Evolutionary conservation across 1,139 yeast genomes (phyloP).

Genomic region (Wickerhamomyces sp.): DNA sequence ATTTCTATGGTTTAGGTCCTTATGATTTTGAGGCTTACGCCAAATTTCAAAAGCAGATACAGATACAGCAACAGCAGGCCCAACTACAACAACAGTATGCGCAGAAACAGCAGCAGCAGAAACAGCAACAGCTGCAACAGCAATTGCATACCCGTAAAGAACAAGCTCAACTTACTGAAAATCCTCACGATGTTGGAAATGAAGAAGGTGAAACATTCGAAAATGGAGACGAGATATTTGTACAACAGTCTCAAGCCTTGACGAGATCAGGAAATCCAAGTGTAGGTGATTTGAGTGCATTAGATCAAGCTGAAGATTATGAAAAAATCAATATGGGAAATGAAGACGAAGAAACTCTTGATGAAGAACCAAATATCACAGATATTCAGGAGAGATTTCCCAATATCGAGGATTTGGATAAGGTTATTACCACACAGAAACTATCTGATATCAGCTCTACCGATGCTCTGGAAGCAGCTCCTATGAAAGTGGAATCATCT

Average conservation of each 20-base stretch:
- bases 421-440: conserved; percentile 12
- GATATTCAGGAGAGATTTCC: conserved; percentile 23
- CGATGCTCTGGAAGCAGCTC: neutral
- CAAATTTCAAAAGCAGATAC: conserved; percentile 30
- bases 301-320: conserved; percentile 1
- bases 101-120: neutral
- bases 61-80: conserved; percentile 26
- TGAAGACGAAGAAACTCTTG: conserved; percentile 9
- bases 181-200: no score
- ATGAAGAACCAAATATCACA: conserved; percentile 13
- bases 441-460: conserved; percentile 14
- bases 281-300: conserved; percentile 7
- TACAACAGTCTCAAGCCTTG: conserved; percentile 17
- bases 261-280: conserved; percentile 21
- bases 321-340: neutral
- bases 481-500: neutral
- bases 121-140: neutral
- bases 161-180: no score
- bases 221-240: conserved; percentile 1
- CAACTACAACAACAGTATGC: conserved; percentile 19
- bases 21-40: conserved; percentile 34
- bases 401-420: conserved; percentile 19
- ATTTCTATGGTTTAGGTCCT: conserved; percentile 34
- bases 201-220: no score
- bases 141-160: no score